Evolutionary conservation across 2,329 filamentous ascomycete genomes (phyloP).

Genomic region (Aspergillus pseudoviridinutans): DNA sequence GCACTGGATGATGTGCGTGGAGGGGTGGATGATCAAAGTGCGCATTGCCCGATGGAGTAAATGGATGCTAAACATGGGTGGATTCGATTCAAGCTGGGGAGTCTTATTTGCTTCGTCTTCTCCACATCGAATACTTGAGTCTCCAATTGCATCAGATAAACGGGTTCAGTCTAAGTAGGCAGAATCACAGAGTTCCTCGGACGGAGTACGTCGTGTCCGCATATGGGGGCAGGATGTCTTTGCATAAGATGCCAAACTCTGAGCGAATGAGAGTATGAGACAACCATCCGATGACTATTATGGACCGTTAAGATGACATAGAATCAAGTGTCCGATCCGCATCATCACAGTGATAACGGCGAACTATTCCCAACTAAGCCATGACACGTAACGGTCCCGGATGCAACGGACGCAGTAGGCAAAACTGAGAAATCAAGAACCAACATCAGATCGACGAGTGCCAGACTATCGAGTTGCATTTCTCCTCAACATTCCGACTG

Average conservation of each 20-base stretch:
- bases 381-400: slow-evolving; percentile 30
- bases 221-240: background rate
- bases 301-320: background rate
- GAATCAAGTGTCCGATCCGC: background rate
- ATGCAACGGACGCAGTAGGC: slow-evolving; percentile 3
- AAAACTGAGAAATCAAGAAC: slow-evolving; percentile 8
- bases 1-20: background rate
- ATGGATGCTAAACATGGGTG: background rate
- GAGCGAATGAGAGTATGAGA: no score
- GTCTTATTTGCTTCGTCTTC: background rate
- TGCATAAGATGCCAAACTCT: background rate
- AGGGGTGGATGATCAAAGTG: background rate
- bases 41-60: background rate
- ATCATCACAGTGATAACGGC: slow-evolving; percentile 3
- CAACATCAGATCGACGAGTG: background rate
- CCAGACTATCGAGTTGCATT: background rate
- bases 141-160: background rate
- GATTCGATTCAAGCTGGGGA: background rate
- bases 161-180: background rate
- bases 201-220: background rate
- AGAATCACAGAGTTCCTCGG: background rate
- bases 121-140: background rate
- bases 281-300: background rate
- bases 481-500: background rate
- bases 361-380: slow-evolving; percentile 20